phyloP scores from a whole-genome alignment of 169 alveolate species.

The Sarcocystis neurona region DNA sequence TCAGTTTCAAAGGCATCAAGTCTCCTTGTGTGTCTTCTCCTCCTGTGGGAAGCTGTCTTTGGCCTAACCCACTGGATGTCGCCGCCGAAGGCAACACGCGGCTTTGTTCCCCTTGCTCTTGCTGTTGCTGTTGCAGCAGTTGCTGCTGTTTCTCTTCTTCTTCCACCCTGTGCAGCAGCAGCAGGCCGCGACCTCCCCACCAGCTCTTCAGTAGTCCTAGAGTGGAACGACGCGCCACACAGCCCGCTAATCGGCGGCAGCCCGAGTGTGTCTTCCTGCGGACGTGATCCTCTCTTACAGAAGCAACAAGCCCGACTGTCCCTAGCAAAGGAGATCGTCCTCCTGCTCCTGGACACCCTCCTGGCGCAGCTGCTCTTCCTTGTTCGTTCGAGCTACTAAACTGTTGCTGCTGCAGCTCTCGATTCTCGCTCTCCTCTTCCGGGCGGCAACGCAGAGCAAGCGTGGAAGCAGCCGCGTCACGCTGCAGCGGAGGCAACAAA shows the following conservation, averaged over 20 bases:
- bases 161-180: neutral
- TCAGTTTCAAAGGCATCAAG: neutral
- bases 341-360: too few relatives aligned
- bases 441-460: too few relatives aligned
- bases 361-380: too few relatives aligned
- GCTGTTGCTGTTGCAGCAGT: neutral
- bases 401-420: too few relatives aligned
- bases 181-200: neutral
- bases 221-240: neutral
- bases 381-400: too few relatives aligned
- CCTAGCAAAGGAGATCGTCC: too few relatives aligned
- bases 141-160: neutral
- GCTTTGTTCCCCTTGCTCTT: neutral
- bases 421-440: too few relatives aligned
- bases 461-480: too few relatives aligned
- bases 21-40: neutral
- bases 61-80: neutral
- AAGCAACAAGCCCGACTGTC: too few relatives aligned
- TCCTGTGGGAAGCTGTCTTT: neutral
- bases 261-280: too few relatives aligned
- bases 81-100: neutral
- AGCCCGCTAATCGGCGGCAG: neutral
- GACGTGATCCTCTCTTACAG: too few relatives aligned
- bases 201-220: neutral
- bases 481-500: too few relatives aligned